A percentile compares a stretch with the other conserved stretches of the same genome.
Evolutionary conservation across 495 filamentous ascomycete species (phyloP).

Genomic region (Apiosordaria backusii): DNA sequence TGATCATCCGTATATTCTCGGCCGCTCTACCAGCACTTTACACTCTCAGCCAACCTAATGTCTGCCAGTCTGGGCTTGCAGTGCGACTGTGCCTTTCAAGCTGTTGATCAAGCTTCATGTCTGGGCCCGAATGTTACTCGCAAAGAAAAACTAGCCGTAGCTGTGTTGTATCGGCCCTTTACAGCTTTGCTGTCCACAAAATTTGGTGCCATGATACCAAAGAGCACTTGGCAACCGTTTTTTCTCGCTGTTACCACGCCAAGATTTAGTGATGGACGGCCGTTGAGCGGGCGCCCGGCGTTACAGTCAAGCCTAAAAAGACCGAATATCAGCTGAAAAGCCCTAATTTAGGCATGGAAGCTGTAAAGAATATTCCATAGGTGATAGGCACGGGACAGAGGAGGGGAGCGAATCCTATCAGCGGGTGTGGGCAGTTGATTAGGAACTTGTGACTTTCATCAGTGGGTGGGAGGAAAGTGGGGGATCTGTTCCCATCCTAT

Average conservation of each 20-base stretch:
- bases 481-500: neutral
- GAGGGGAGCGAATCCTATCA: neutral
- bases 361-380: constrained; percentile 5
- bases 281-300: neutral
- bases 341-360: constrained; percentile 5
- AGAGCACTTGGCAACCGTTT: neutral
- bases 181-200: neutral
- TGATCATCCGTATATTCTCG: too few relatives aligned
- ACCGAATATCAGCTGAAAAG: neutral
- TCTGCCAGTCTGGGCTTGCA: neutral
- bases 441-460: neutral
- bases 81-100: neutral
- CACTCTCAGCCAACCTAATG: too few relatives aligned
- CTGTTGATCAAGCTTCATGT: too few relatives aligned
- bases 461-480: neutral
- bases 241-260: neutral
- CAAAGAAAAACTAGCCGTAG: too few relatives aligned
- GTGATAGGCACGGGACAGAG: neutral
- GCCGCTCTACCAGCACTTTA: too few relatives aligned
- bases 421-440: neutral
- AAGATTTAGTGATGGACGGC: neutral
- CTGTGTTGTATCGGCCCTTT: constrained; percentile 7
- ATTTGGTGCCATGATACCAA: constrained; percentile 4
- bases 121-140: too few relatives aligned
- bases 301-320: neutral